Conservation (phyloP, 148 eudicot species). For the Polygonum aviculare region DNA sequence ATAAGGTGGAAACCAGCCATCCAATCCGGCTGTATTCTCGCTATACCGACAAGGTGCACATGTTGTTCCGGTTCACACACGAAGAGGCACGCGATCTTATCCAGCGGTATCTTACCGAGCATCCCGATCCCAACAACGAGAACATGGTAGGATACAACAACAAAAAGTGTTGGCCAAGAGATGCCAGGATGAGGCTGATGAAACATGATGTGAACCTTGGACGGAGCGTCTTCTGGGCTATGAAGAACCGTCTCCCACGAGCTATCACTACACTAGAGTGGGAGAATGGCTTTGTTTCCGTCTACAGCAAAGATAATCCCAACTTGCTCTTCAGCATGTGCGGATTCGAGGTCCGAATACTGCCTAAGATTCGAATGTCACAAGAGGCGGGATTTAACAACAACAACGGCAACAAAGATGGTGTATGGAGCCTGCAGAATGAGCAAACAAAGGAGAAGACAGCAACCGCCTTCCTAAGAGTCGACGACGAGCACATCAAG, state of each 20-base stretch:
- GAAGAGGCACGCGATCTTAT: constrained; percentile 99
- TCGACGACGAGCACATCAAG: constrained; percentile 97
- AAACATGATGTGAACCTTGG: constrained; percentile 97
- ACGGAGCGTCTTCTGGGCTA: constrained; percentile 99
- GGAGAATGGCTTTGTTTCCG: constrained; percentile 98
- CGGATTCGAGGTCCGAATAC: constrained; percentile 94
- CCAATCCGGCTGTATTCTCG: constrained; percentile 92
- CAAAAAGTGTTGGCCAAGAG: constrained; percentile 99
- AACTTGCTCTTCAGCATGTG: constrained; percentile 97
- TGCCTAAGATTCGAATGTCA: constrained; percentile 94
- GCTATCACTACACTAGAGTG: constrained; percentile 95
- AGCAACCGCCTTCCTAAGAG: constrained; percentile 95
- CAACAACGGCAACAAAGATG: constrained; percentile 87
- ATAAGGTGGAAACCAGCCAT: constrained; percentile 86
- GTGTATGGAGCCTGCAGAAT: constrained; percentile 97
- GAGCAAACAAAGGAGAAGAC: constrained; percentile 96
- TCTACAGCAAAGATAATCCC: constrained; percentile 96
- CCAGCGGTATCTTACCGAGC: constrained; percentile 98
- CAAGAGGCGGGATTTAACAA: constrained; percentile 99
- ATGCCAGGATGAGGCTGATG: constrained; percentile 99
- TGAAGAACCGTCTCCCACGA: constrained; percentile 98
- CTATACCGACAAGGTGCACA: constrained; percentile 93
- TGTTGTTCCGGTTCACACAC: constrained; percentile 91
- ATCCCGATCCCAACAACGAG: constrained; percentile 98
- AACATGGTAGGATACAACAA: constrained; percentile 99